These are phyloP conservation scores for Pseudodiploospora longispora DNA, from an alignment of 2,329 filamentous ascomycete species.

Conservation along the genomic window DNA sequence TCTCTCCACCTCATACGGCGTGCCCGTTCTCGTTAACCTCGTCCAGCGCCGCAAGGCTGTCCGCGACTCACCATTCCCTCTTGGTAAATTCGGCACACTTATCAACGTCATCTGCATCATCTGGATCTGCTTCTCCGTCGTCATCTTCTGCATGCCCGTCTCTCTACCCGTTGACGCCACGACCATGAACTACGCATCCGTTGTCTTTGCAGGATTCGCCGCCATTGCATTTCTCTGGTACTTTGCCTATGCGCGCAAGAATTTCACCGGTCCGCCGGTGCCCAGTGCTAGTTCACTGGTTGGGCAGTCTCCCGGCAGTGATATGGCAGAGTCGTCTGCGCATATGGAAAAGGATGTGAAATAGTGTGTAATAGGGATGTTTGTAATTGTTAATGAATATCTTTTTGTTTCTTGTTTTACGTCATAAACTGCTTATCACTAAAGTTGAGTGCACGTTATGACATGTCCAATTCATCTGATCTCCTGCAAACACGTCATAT, in stretches of 20 bases:
- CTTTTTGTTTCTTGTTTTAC: not conserved
- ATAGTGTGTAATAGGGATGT: not conserved
- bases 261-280: slow-evolving; percentile 51
- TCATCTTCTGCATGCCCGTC: slow-evolving; percentile 70
- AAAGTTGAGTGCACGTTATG: too few species aligned
- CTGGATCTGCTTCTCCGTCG: slow-evolving; percentile 63
- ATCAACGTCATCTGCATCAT: slow-evolving; percentile 62
- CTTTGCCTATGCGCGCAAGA: slow-evolving; percentile 51
- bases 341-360: slow-evolving; percentile 3
- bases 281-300: slow-evolving; percentile 6
- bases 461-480: too few species aligned
- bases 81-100: slow-evolving; percentile 58
- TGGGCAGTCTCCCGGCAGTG: not conserved
- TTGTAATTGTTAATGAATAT: not conserved
- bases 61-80: slow-evolving; percentile 56
- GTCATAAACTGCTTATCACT: too few species aligned
- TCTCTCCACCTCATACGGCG: slow-evolving; percentile 64
- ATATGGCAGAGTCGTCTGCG: slow-evolving; percentile 2
- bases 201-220: slow-evolving; percentile 57
- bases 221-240: slow-evolving; percentile 55
- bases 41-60: slow-evolving; percentile 58
- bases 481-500: too few species aligned
- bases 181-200: slow-evolving; percentile 60
- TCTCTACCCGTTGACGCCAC: slow-evolving; percentile 47
- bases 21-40: slow-evolving; percentile 66